Evolutionary conservation across 2,329 filamentous ascomycete genomes (phyloP).

Genomic region (Cytospora piceicola): DNA sequence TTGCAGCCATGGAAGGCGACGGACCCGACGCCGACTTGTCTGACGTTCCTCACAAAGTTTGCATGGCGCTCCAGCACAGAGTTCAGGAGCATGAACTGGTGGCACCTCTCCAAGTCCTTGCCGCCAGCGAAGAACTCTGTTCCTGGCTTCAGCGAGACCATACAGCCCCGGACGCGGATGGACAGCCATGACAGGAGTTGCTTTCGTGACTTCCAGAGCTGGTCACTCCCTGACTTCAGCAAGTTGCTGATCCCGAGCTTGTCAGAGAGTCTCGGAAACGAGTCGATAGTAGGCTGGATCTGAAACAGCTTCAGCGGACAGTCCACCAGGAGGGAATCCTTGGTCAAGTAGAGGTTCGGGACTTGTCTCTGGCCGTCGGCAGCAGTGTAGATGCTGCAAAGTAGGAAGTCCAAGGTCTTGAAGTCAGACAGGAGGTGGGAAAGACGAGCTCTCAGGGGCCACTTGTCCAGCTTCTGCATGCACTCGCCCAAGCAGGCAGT

Average conservation of each 20-base stretch:
- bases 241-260: not conserved
- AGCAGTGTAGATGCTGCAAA: conserved; percentile 8
- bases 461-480: not conserved
- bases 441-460: conserved; percentile 12
- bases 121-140: not conserved
- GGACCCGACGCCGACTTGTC: not conserved
- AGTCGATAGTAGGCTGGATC: not conserved
- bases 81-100: conserved; percentile 11
- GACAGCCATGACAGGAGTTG: conserved; percentile 1
- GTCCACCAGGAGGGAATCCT: not conserved
- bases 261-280: not conserved
- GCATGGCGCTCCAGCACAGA: conserved; percentile 1
- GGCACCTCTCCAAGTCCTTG: not conserved
- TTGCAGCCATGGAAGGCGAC: conserved; percentile 6
- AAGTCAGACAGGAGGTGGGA: conserved; percentile 6
- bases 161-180: not conserved
- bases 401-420: conserved; percentile 1
- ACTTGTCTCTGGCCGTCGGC: not conserved
- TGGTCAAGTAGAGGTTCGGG: not conserved
- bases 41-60: not conserved
- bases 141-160: not conserved
- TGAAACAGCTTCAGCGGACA: not conserved
- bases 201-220: not conserved
- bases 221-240: not conserved
- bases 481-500: conserved; percentile 3